These are phyloP conservation scores for Boletus bicolor DNA, from an alignment of 768 basidiomycete genomes.

Conservation along the genomic window DNA sequence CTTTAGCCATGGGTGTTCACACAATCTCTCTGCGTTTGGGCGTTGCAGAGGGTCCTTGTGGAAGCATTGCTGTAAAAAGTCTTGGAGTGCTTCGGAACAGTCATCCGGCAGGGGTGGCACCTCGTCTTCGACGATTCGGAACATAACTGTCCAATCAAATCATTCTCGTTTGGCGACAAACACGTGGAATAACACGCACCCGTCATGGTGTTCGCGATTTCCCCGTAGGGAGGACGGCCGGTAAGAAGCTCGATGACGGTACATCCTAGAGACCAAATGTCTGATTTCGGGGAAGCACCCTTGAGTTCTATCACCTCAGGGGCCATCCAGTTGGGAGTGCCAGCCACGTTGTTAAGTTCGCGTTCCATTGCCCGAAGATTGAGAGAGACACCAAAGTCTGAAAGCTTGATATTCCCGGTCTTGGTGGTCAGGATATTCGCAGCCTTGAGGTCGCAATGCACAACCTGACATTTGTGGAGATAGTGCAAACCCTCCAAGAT, in stretches of 20 bases:
- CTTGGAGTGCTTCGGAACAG: constrained; percentile 68
- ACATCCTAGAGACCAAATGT: constrained; percentile 95
- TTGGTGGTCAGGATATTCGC: constrained; percentile 99
- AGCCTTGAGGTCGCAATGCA: constrained; percentile 97
- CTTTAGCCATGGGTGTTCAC: constrained; percentile 90
- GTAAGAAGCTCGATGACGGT: constrained; percentile 93
- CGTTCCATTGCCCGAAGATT: constrained; percentile 89
- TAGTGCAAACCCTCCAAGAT: constrained; percentile 95
- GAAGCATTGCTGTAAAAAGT: constrained; percentile 88
- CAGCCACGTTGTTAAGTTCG: constrained; percentile 82
- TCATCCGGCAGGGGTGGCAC: constrained; percentile 83
- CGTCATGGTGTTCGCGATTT: constrained; percentile 86
- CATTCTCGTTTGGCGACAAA: background rate
- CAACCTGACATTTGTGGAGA: constrained; percentile 84
- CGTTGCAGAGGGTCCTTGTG: constrained; percentile 79
- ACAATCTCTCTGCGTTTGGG: constrained; percentile 82
- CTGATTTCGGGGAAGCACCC: constrained; percentile 88
- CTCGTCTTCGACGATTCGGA: constrained; percentile 92
- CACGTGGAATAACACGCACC: constrained; percentile 45
- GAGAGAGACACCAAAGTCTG: constrained; percentile 96
- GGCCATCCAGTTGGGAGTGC: constrained; percentile 99
- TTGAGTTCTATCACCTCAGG: constrained; percentile 96
- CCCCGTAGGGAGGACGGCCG: constrained; percentile 87
- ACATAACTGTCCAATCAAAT: constrained; percentile 68
- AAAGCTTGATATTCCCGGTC: constrained; percentile 94